A percentile compares a stretch with the other conserved stretches of the same genome.
Evolutionary conservation across 371 early-diverging fungal species (phyloP).

Genomic region (Mortierella sp.): DNA sequence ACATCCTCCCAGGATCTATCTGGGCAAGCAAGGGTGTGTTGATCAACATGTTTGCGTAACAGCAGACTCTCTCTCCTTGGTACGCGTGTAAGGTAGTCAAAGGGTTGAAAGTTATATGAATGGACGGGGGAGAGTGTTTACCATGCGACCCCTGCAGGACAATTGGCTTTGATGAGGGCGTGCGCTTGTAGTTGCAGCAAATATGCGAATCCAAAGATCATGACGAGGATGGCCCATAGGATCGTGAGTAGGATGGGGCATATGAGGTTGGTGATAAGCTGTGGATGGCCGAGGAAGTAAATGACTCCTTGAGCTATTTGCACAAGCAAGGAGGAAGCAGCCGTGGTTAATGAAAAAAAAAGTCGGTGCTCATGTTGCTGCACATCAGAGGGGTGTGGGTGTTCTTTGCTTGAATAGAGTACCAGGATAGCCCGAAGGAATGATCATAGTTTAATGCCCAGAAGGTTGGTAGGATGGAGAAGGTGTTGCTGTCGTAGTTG

Average conservation of each 20-base stretch:
- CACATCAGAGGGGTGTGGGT: no score
- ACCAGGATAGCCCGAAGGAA: conserved; percentile 63
- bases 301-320: conserved; percentile 55
- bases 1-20: no score
- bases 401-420: no score
- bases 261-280: conserved; percentile 40
- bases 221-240: conserved; percentile 36
- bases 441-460: conserved; percentile 46
- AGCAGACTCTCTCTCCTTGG: no score
- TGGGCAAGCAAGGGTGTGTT: no score
- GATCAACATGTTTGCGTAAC: no score
- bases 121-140: conserved; percentile 7
- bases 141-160: conserved; percentile 69
- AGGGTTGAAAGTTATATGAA: neutral
- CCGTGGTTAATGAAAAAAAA: neutral
- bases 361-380: no score
- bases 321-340: neutral
- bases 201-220: conserved; percentile 41
- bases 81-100: no score
- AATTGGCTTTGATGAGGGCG: conserved; percentile 63
- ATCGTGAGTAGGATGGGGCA: conserved; percentile 44
- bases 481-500: neutral
- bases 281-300: conserved; percentile 62
- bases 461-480: no score
- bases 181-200: conserved; percentile 60